Evolutionary conservation across 2,329 filamentous ascomycete species (phyloP), one percentile per base, ranked within the genome.

Genomic region (Alternaria consortialis): DNA sequence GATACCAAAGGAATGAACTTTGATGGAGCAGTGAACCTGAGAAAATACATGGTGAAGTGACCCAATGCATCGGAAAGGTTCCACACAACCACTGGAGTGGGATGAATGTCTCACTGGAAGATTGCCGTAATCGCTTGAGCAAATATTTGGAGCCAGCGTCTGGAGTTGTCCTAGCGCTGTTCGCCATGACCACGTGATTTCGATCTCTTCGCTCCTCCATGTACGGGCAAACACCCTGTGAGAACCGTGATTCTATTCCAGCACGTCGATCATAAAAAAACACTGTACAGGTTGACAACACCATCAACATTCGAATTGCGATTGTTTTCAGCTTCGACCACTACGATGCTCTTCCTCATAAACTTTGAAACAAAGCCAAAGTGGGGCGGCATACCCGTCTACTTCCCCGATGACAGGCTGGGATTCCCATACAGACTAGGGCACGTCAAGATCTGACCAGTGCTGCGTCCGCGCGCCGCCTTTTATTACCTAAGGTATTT

Each of bases 401-500:
- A 52, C 42, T 46, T 51, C 48, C 58, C 56, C 50, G 54, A 55
- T 72, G 70, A 72, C 69, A 68, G 32, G 37, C 68, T 56, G 58
- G 69, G 68, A 43, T 42, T 47, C 47, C 68, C 66, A 67, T 67
- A 70, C 64, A 56, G 62, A 47, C 63, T 63, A 65, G 37, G 29
- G 46, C 40, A 31, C 34, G 43, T 56, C 58, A 43, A 47, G 27
- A 56, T 59, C 57, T 58, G 55, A 50, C 56, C 40, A 52, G 57
- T 55, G 23, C 53, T 13, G 47, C 53, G 56, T 60, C 60, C 47
- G 62, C 48, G 60, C 56, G 48, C 51, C 63, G 58, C 61, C 66
- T 60, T 61, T 60, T 23, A 66, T 64, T 68, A 69, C 62, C 59
- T 66, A 69, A 71, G 58, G 59, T 43, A 54, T 44, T 34, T 56